Evolutionary conservation across 768 basidiomycete genomes (phyloP), one percentile per base, ranked within the genome.

Genomic region (Phlegmacium glaucopus): DNA sequence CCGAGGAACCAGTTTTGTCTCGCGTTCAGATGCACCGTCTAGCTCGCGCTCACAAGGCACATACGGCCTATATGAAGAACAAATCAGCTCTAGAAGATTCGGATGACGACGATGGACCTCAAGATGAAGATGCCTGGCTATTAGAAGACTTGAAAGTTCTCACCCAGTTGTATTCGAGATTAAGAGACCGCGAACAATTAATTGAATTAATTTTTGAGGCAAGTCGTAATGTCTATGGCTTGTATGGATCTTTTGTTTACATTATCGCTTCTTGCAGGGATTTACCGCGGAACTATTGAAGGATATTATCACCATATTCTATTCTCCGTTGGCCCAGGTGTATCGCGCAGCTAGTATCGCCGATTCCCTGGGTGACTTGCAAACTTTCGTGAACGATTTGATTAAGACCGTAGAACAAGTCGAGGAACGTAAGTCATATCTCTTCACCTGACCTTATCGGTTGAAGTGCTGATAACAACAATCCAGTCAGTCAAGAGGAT

Each of bases 271-370:
- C 25, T 51, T 43, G 6, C 29, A 98, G 94, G 94, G 96, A 16
- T 85, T 85, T 38, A 98, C 96, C 0, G 85, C 95, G 2, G 96
- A 98, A 28, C 74, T 99, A 18, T 72, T 99, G 59, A 97, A 94
- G 66, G 96, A 99, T 63, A 97, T 99, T 50, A 92, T 99, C 58
- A 97, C 96, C 15, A 98, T 99, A 49, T 99, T 99, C 67, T 99
- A 99, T 65, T 71, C 94, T 1, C 96, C 96, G 2, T 72, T 99
- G 18, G 96, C 96, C 2, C 91, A 95, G 61, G 96, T 98, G 1
- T 99, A 98, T 70, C 84, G 90, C 58, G 96, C 96, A 9, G 96
- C 96, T 5, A 96, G 89, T 62, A 97, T 99, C 45, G 87, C 90
- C 9, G 95, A 98, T 63, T 98, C 94, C 1, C 62, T 99, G 0